Evolutionary conservation across 1,284 basidiomycete genomes (phyloP), one percentile per base, ranked within the genome.

Genomic region (Malassezia restricta): DNA sequence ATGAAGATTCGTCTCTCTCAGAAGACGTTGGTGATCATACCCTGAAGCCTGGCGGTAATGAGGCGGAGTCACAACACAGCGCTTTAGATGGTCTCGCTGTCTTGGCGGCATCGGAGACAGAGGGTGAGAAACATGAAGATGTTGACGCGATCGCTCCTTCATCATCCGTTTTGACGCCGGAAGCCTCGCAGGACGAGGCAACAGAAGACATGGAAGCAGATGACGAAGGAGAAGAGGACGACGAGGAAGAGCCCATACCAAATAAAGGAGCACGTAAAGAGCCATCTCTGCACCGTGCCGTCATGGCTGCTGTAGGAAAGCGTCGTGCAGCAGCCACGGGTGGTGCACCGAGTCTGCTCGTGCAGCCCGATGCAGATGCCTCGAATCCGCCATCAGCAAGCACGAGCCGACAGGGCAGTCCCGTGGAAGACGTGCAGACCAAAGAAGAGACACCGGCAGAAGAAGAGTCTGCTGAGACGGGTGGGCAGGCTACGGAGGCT

Each of bases 251-350:
- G 20, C 11, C 9, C 39, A 15, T n/a, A 11, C 20, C 14, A 11
- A 15, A 11, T 3, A 12, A 11, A 35, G 11, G 11, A 24, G 11
- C 20, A 32, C 45, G 45, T 24, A 38, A 39, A 8, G 27, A 28
- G 28, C 24, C 33, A 14, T 47, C 41, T 7, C 32, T 54, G 46
- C 53, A 42, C 17, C 49, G 44, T 12, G 43, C 54, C 3, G 42
- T 48, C 9, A 44, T 52, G 7, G 54, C 54, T 8, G 46, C 44
- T 6, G 40, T 39, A 8, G 54, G 54, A 51, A 66, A 66, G 54
- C 62, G 63, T 51, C 63, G 64, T 6, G 64, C 64, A 14, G 64
- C 64, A 9, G 64, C 64, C 6, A 66, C 64, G 1, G 64, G 64
- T 9, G 64, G 64, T 15, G 64, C 64, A 7, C 61, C 61, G 9